phyloP scores from a whole-genome alignment of 2,329 filamentous ascomycete genomes.

The Neonectria punicea region DNA sequence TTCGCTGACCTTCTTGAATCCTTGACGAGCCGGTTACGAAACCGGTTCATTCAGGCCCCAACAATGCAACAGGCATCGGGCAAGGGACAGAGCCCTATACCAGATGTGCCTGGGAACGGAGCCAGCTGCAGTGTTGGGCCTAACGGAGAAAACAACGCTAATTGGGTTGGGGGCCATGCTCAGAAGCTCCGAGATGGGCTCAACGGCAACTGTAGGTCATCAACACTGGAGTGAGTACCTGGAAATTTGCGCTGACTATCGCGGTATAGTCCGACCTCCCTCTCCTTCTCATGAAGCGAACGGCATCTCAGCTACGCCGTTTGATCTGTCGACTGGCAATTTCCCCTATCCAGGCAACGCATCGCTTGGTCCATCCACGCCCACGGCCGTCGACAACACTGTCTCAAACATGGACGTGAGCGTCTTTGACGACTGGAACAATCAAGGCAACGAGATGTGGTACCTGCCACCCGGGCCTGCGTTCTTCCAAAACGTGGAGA shows the following conservation, averaged over 20 bases:
- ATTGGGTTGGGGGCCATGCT: constrained; percentile 52
- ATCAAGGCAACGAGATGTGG: constrained; percentile 71
- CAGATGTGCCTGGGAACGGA: constrained; percentile 45
- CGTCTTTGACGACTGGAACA: constrained; percentile 66
- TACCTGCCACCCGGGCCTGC: constrained; percentile 72
- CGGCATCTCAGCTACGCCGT: constrained; percentile 72
- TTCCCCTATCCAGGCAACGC: constrained; percentile 65
- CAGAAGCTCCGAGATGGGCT: constrained; percentile 54
- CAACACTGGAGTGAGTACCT: background rate
- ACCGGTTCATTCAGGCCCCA: constrained; percentile 76
- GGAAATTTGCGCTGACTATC: constrained; percentile 23
- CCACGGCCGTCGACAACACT: constrained; percentile 51
- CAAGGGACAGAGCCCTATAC: constrained; percentile 55
- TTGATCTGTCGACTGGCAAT: constrained; percentile 64
- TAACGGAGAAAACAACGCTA: constrained; percentile 38
- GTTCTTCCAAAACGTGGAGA: constrained; percentile 73
- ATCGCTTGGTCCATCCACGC: constrained; percentile 62
- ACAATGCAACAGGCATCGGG: constrained; percentile 55
- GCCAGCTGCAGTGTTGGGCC: constrained; percentile 38
- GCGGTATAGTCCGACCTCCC: constrained; percentile 47
- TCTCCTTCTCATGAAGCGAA: constrained; percentile 52
- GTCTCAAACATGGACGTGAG: constrained; percentile 50
- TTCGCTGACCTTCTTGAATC: constrained; percentile 87
- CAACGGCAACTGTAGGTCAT: constrained; percentile 50
- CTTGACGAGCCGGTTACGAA: constrained; percentile 77